phyloP scores from a whole-genome alignment of 352 stramenopile genomes.

The Phytophthora colocasiae region DNA sequence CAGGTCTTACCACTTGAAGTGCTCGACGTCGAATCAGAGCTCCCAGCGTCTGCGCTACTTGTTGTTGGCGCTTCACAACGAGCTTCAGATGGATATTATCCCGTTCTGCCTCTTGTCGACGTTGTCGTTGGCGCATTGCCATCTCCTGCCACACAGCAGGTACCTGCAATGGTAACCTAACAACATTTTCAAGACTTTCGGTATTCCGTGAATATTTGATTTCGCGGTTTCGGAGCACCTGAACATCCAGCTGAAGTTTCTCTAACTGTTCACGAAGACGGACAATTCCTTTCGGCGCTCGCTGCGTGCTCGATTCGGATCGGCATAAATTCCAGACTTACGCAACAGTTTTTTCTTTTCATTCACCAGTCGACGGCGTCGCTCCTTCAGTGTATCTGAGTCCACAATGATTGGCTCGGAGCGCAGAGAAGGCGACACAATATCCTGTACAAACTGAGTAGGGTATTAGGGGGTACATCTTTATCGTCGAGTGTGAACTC shows the following conservation, averaged over 20 bases:
- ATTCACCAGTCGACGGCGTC: slow-evolving; percentile 9
- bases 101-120: slow-evolving; percentile 37
- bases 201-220: not conserved
- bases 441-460: not conserved
- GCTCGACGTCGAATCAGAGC: slow-evolving; percentile 24
- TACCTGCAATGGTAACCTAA: no score
- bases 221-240: slow-evolving; percentile 9
- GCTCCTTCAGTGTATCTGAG: no score
- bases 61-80: slow-evolving; percentile 41
- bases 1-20: slow-evolving; percentile 9
- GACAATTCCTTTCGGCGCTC: slow-evolving; percentile 44
- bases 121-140: slow-evolving; percentile 36
- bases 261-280: slow-evolving; percentile 43
- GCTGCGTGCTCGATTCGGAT: slow-evolving; percentile 41
- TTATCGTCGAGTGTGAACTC: slow-evolving; percentile 5
- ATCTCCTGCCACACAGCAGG: slow-evolving; percentile 29
- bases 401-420: no score
- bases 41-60: slow-evolving; percentile 24
- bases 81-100: slow-evolving; percentile 51
- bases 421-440: not conserved
- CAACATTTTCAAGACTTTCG: no score
- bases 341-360: slow-evolving; percentile 32
- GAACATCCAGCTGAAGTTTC: slow-evolving; percentile 40
- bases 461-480: not conserved
- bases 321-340: slow-evolving; percentile 21